Evolutionary conservation across 2,329 filamentous ascomycete genomes (phyloP), one percentile per base, ranked within the genome.

Genomic region (Aureobasidium melanogenum): DNA sequence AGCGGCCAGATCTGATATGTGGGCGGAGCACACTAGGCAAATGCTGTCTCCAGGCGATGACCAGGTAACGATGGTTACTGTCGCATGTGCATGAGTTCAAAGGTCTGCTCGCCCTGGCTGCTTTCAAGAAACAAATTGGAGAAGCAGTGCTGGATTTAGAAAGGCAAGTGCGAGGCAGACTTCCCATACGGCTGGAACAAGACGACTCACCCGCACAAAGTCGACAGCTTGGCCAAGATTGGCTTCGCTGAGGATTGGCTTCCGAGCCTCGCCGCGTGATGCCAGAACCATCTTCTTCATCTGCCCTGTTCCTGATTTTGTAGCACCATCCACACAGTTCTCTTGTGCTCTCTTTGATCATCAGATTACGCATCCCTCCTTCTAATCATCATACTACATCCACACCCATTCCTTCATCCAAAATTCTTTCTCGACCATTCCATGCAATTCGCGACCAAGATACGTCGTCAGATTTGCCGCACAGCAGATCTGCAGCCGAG

Each of bases 381-480:
- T 2, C 7, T 3, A 17, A 41, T 6, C 15, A 3, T 41, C 10
- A 54, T 24, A 34, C 52, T 22, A 24, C 12, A 19, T 12, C n/a
- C 15, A 38, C 32, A 32, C 19, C 8, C n/a, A 7, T 24, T 44
- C 24, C 12, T 24, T 8, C 6, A 30, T 34, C 38, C 41, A 34
- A 12, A 19, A 34, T 43, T 8, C 1, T 12, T 30, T 9, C 14
- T 44, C n/a, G 22, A 15, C 38, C 15, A 15, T 55, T 54, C 34
- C 26, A 43, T 43, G 34, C 22, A 39, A 26, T 54, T 12, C 24
- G 24, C 17, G 36, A 30, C 26, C 38, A 55, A 44, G 38, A 34
- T 38, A 57, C 54, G 54, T 57, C 41, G 54, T 57, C 54, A 19
- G 52, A 47, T 57, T 57, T 47, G 54, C 54, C 51, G 51, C 38